Conservation (phyloP, 495 filamentous ascomycete genomes). For the Parachaetomium inaequale region DNA sequence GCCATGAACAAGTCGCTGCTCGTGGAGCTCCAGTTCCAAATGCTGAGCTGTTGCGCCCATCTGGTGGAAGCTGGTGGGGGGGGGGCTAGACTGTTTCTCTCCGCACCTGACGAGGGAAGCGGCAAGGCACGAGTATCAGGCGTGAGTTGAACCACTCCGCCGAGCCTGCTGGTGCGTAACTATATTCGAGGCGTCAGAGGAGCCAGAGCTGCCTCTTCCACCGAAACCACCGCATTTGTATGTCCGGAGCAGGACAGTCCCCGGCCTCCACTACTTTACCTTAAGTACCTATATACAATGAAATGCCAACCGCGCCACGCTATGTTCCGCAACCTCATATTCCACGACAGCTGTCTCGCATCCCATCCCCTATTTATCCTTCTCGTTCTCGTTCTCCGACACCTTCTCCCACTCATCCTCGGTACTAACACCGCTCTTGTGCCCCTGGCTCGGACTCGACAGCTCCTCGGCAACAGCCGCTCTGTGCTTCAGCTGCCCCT, state of each 20-base stretch:
- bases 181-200: background rate
- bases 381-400: constrained; percentile 56
- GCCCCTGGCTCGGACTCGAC: constrained; percentile 29
- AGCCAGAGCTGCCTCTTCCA: background rate
- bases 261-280: no score
- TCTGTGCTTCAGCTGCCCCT: constrained; percentile 44
- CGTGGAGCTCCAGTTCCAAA: no score
- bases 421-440: constrained; percentile 49
- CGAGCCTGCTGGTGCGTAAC: background rate
- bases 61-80: no score
- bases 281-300: no score
- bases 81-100: no score
- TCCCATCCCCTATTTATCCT: constrained; percentile 39
- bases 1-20: no score
- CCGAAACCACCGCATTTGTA: background rate
- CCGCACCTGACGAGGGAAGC: no score
- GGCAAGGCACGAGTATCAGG: background rate
- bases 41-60: no score
- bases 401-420: constrained; percentile 61
- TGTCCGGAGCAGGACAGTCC: background rate
- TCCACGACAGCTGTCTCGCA: no score
- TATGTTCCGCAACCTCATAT: no score
- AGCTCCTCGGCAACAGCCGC: constrained; percentile 19
- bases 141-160: background rate
- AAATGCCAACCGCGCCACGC: no score